Percentiles rank a stretch among this genome's conserved stretches.
phyloP scores from a whole-genome alignment of 441 rosid genomes.

The Pelargonium australe region DNA sequence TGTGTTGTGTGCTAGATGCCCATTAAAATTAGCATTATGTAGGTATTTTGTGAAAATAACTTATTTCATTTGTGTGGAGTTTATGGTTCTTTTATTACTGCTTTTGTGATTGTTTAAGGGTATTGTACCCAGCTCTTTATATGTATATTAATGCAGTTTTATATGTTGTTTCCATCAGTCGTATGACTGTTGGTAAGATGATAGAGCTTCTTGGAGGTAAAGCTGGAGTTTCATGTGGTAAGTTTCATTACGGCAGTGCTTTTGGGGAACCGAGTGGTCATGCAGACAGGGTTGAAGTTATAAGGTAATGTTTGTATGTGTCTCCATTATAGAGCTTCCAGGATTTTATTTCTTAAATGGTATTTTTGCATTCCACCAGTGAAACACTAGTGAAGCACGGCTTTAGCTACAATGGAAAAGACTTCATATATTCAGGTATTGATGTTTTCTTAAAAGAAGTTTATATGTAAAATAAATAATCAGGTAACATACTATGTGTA shows the following conservation, averaged over 20 bases:
- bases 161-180: constrained; percentile 38
- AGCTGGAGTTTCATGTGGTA: constrained; percentile 85
- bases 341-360: constrained; percentile 8
- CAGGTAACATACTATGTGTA: too few species aligned
- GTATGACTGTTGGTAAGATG: constrained; percentile 99
- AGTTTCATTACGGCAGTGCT: constrained; percentile 94
- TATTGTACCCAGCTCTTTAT: background rate
- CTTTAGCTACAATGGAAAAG: constrained; percentile 90
- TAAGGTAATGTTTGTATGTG: constrained; percentile 42
- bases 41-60: too few species aligned
- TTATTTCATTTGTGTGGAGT: too few species aligned
- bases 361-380: constrained; percentile 33
- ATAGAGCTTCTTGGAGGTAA: constrained; percentile 95
- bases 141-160: constrained; percentile 15
- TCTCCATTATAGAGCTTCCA: background rate
- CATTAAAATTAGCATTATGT: too few species aligned
- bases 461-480: too few species aligned
- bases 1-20: background rate
- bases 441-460: background rate
- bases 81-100: too few species aligned
- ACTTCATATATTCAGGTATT: constrained; percentile 85
- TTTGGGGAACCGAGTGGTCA: constrained; percentile 96
- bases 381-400: constrained; percentile 72
- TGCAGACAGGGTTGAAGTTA: constrained; percentile 76
- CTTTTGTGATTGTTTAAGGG: background rate